Evolutionary conservation across 257 asterid genomes (phyloP).

Genomic region (Fraxinus americana): DNA sequence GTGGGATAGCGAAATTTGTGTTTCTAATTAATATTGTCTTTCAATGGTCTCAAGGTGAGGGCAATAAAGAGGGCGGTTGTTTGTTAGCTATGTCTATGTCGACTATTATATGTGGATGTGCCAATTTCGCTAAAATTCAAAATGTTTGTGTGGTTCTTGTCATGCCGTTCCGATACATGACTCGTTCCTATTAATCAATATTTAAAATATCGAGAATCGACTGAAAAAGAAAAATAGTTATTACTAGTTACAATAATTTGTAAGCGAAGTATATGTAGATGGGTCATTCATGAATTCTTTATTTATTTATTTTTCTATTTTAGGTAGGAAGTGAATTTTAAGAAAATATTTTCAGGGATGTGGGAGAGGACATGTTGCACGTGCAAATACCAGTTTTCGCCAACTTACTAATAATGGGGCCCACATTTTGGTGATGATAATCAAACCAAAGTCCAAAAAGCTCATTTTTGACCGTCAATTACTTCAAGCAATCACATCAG

Average conservation of each 20-base stretch:
- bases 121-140: slow-evolving; percentile 12
- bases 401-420: slow-evolving; percentile 20
- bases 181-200: too few relatives aligned
- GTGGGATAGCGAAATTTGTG: slow-evolving; percentile 6
- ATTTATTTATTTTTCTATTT: too few relatives aligned
- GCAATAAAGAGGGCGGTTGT: slow-evolving; percentile 48
- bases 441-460: slow-evolving; percentile 54
- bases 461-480: slow-evolving; percentile 54
- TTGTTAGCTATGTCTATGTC: slow-evolving; percentile 37
- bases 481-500: slow-evolving; percentile 7
- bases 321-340: too few relatives aligned
- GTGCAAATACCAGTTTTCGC: slow-evolving; percentile 52
- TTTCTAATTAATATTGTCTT: slow-evolving; percentile 7
- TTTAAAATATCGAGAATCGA: too few relatives aligned
- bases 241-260: too few relatives aligned
- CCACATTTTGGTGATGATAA: slow-evolving; percentile 31
- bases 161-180: neutral
- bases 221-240: too few relatives aligned
- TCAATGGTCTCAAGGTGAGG: slow-evolving; percentile 24
- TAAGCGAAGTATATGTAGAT: too few relatives aligned
- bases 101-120: neutral
- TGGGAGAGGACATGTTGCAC: slow-evolving; percentile 53
- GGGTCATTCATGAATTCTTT: too few relatives aligned
- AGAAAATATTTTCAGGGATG: neutral
- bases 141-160: slow-evolving; percentile 10